Percentiles rank a stretch among this genome's conserved stretches.
phyloP scores from a whole-genome alignment of 1,139 yeast species.

The Nakaseomyces nivariensis region DNA sequence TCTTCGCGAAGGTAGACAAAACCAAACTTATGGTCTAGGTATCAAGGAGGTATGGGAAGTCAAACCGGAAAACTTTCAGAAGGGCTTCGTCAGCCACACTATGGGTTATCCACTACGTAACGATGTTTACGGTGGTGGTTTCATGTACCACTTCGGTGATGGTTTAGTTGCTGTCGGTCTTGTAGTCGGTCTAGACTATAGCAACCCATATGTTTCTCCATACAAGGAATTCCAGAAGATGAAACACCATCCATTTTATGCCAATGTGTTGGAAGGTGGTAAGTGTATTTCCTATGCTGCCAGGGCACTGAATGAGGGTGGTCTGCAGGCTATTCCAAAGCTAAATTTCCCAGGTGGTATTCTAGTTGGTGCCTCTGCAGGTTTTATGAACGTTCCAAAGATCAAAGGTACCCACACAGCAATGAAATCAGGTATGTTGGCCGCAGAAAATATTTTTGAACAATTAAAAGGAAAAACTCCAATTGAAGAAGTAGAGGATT shows the following conservation, averaged over 20 bases:
- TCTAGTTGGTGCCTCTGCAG: conserved; percentile 89
- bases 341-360: conserved; percentile 92
- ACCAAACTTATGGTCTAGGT: conserved; percentile 92
- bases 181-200: conserved; percentile 86
- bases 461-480: conserved; percentile 40
- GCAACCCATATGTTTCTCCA: conserved; percentile 89
- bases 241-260: conserved; percentile 84
- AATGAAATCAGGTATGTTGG: conserved; percentile 86
- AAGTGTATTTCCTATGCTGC: conserved; percentile 92
- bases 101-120: conserved; percentile 78
- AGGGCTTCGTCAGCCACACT: conserved; percentile 79
- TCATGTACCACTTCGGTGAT: conserved; percentile 93
- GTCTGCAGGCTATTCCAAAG: conserved; percentile 82
- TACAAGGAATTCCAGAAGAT: conserved; percentile 90
- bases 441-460: conserved; percentile 77
- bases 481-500: conserved; percentile 23
- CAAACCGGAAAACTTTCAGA: conserved; percentile 66
- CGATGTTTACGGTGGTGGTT: conserved; percentile 89
- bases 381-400: conserved; percentile 93
- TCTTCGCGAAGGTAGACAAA: conserved; percentile 50
- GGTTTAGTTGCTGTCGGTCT: conserved; percentile 82
- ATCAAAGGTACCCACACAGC: conserved; percentile 98
- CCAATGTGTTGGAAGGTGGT: conserved; percentile 72
- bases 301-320: conserved; percentile 93
- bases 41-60: conserved; percentile 97